These are phyloP conservation scores for Pseudocercospora vitis DNA, from an alignment of 2,329 filamentous ascomycete species.

Conservation along the genomic window DNA sequence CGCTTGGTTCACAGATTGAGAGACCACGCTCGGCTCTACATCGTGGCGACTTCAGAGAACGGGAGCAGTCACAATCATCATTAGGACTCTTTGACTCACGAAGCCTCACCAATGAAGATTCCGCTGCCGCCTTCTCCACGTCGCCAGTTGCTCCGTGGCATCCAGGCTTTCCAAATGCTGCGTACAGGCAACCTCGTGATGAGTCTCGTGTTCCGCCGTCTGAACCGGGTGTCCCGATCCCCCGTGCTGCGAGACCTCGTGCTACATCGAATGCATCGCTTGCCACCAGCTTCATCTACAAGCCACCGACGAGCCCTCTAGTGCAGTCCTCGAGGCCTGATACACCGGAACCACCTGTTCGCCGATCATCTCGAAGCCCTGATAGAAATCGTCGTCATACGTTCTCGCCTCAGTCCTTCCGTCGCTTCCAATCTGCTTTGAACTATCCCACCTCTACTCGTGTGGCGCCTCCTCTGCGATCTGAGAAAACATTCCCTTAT, in stretches of 20 bases:
- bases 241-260: conserved; percentile 44
- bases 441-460: conserved; percentile 33
- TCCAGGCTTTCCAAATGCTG: conserved; percentile 45
- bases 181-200: conserved; percentile 32
- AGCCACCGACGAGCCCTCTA: conserved; percentile 87
- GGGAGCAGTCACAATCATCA: conserved; percentile 32
- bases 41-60: conserved; percentile 61
- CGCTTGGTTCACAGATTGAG: conserved; percentile 61
- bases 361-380: conserved; percentile 43
- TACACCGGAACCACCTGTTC: conserved; percentile 36
- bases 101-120: conserved; percentile 18
- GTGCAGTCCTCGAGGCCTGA: conserved; percentile 58
- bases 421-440: conserved; percentile 49
- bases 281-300: conserved; percentile 77
- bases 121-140: conserved; percentile 41
- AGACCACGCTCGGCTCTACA: conserved; percentile 74
- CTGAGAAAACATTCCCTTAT: conserved; percentile 64
- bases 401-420: conserved; percentile 62
- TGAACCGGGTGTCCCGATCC: conserved; percentile 34
- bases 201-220: conserved; percentile 11
- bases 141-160: conserved; percentile 62
- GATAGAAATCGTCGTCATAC: conserved; percentile 67
- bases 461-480: conserved; percentile 50
- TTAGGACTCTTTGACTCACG: conserved; percentile 24
- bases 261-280: conserved; percentile 62